These are phyloP conservation scores for Trichoderma cornu-damae DNA, from an alignment of 2,329 filamentous ascomycete genomes.

Conservation along the genomic window DNA sequence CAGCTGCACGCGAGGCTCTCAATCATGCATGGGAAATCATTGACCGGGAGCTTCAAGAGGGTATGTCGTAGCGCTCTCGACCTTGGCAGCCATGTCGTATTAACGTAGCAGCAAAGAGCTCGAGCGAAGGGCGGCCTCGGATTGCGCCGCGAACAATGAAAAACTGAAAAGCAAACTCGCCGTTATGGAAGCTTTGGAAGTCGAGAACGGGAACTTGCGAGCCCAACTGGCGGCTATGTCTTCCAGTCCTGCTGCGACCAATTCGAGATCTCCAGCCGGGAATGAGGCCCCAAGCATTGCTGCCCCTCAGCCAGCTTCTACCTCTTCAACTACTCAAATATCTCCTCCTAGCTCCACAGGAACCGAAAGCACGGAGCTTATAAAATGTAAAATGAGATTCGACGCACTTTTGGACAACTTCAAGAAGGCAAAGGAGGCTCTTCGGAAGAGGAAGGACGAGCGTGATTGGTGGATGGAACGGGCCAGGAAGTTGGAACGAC, in stretches of 20 bases:
- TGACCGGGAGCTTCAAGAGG: slow-evolving; percentile 34
- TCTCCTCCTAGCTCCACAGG: not conserved
- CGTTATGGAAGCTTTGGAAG: slow-evolving; percentile 34
- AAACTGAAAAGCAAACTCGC: slow-evolving; percentile 18
- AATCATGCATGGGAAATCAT: slow-evolving; percentile 38
- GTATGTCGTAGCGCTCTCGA: slow-evolving; percentile 26
- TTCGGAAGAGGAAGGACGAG: slow-evolving; percentile 39
- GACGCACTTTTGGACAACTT: slow-evolving; percentile 39
- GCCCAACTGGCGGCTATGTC: slow-evolving; percentile 29
- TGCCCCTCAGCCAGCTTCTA: not conserved
- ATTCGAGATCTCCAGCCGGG: not conserved
- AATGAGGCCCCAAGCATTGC: not conserved
- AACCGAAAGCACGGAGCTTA: slow-evolving; percentile 28
- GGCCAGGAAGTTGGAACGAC: slow-evolving; percentile 40
- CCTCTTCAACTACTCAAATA: not conserved
- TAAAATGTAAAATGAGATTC: slow-evolving; percentile 38
- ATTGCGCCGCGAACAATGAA: not conserved
- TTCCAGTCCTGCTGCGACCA: not conserved
- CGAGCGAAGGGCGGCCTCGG: not conserved
- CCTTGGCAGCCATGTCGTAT: slow-evolving; percentile 13
- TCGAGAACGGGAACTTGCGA: slow-evolving; percentile 41
- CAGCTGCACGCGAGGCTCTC: slow-evolving; percentile 38
- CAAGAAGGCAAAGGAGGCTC: slow-evolving; percentile 37
- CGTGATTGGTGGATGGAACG: slow-evolving; percentile 44
- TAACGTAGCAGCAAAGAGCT: slow-evolving; percentile 13